Conservation (phyloP, 805 yeast species). For the Lachancea waltii region DNA sequence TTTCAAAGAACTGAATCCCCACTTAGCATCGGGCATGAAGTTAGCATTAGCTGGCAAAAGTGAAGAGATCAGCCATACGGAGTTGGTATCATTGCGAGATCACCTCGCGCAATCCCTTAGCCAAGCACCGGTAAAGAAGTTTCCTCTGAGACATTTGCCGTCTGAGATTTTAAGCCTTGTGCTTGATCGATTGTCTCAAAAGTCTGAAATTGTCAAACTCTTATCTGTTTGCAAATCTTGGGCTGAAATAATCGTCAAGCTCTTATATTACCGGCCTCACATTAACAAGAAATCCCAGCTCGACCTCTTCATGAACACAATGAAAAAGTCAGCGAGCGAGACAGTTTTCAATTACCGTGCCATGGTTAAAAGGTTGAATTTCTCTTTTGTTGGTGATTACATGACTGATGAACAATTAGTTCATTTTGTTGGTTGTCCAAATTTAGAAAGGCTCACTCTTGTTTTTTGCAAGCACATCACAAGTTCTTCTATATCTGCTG, state of each 20-base stretch:
- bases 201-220: slow-evolving; percentile 51
- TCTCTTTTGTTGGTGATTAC: slow-evolving; percentile 62
- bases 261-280: slow-evolving; percentile 83
- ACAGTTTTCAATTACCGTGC: slow-evolving; percentile 62
- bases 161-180: slow-evolving; percentile 57
- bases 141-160: slow-evolving; percentile 36
- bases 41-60: slow-evolving; percentile 8
- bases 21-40: slow-evolving; percentile 14
- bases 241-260: slow-evolving; percentile 70
- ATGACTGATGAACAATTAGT: slow-evolving; percentile 60
- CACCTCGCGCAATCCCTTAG: slow-evolving; percentile 2
- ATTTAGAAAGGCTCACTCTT: slow-evolving; percentile 78
- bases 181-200: slow-evolving; percentile 56
- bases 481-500: slow-evolving; percentile 51
- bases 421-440: slow-evolving; percentile 59
- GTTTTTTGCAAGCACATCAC: slow-evolving; percentile 69
- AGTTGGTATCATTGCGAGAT: neutral
- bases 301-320: slow-evolving; percentile 36
- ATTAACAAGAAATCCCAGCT: slow-evolving; percentile 50
- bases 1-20: slow-evolving; percentile 21
- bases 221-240: slow-evolving; percentile 75
- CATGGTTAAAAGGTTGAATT: slow-evolving; percentile 71
- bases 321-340: slow-evolving; percentile 22
- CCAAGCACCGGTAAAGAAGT: slow-evolving; percentile 8
- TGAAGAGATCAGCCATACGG: slow-evolving; percentile 1